phyloP scores from a whole-genome alignment of 108 stramenopile genomes.

The Skeletonema marinoi region DNA sequence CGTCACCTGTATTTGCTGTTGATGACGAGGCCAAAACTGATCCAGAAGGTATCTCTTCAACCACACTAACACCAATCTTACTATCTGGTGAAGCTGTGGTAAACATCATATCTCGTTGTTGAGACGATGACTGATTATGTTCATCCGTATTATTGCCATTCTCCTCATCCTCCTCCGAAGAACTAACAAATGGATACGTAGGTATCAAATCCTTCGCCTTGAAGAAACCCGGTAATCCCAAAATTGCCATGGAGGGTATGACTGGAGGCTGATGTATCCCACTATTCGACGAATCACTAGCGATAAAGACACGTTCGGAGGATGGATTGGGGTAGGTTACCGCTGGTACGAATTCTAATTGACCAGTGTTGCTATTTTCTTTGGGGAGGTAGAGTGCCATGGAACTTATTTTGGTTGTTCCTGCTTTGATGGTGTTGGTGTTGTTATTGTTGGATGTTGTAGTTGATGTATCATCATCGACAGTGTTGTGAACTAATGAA shows the following conservation, averaged over 20 bases:
- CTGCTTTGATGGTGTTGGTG: neutral
- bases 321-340: constrained; percentile 71
- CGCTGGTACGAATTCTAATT: constrained; percentile 82
- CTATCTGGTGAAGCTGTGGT: constrained; percentile 16
- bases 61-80: constrained; percentile 46
- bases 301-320: constrained; percentile 76
- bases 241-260: constrained; percentile 14
- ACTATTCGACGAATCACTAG: constrained; percentile 52
- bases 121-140: neutral
- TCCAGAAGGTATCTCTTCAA: constrained; percentile 35
- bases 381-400: constrained; percentile 84
- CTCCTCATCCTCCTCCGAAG: constrained; percentile 3
- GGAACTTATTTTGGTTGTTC: constrained; percentile 64
- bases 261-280: constrained; percentile 27
- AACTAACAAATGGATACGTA: constrained; percentile 46
- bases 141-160: neutral
- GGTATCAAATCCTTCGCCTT: constrained; percentile 47
- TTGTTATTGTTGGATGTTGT: constrained; percentile 16
- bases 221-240: constrained; percentile 43
- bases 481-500: constrained; percentile 43
- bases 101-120: constrained; percentile 13
- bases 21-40: constrained; percentile 8
- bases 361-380: constrained; percentile 77
- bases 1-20: neutral
- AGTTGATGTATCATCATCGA: neutral